Conservation (phyloP, 2,329 filamentous ascomycete species). For the Sporothrix brasiliensis region DNA sequence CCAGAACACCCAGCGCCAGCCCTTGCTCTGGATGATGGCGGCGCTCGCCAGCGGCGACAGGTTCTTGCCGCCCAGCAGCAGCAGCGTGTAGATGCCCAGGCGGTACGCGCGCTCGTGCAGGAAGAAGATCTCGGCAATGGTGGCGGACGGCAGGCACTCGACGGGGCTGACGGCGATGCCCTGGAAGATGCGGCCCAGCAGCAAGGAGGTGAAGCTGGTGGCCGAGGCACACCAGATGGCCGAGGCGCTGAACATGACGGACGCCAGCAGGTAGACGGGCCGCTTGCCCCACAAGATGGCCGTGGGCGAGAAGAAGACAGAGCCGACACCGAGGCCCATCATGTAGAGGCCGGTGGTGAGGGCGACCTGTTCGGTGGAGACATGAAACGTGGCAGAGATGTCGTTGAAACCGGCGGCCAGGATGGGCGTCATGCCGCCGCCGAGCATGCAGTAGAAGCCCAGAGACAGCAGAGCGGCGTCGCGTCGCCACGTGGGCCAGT, state of each 20-base stretch:
- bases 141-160: constrained; percentile 89
- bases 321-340: constrained; percentile 87
- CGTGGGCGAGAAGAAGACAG: constrained; percentile 81
- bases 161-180: constrained; percentile 87
- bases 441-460: constrained; percentile 90
- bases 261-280: constrained; percentile 80
- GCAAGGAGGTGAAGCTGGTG: constrained; percentile 75
- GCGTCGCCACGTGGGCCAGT: constrained; percentile 83
- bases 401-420: constrained; percentile 87
- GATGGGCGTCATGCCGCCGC: constrained; percentile 88
- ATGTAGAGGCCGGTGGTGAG: constrained; percentile 92
- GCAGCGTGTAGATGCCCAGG: constrained; percentile 87
- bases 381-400: constrained; percentile 66
- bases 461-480: constrained; percentile 79
- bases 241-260: constrained; percentile 74
- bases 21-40: constrained; percentile 72
- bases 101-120: constrained; percentile 91
- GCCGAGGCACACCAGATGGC: constrained; percentile 86
- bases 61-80: constrained; percentile 90
- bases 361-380: constrained; percentile 73
- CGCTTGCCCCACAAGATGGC: constrained; percentile 90
- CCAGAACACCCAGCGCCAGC: constrained; percentile 93
- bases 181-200: constrained; percentile 82
- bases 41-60: constrained; percentile 85
- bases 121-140: constrained; percentile 95